Evolutionary conservation across 352 stramenopile species (phyloP), one percentile per base, ranked within the genome.

Genomic region (Pythium myriotylum): DNA sequence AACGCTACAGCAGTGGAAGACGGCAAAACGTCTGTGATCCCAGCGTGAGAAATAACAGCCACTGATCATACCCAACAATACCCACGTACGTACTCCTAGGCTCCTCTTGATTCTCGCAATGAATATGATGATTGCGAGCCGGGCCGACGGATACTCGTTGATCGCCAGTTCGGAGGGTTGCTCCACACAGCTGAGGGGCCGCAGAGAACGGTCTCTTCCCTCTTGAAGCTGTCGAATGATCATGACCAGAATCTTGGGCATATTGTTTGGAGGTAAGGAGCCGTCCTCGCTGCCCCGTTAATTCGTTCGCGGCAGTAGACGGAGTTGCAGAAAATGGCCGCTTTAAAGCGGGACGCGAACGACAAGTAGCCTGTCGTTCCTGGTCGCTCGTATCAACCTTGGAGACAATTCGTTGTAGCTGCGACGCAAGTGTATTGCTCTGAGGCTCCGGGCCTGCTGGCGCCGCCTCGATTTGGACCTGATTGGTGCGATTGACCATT

Each of bases 141-240:
- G n/a, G n/a, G n/a, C n/a, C n/a, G n/a, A n/a, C n/a, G n/a, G n/a
- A n/a, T n/a, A n/a, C n/a, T n/a, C n/a, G n/a, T n/a, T n/a, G n/a
- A n/a, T n/a, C n/a, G n/a, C n/a, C n/a, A n/a, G n/a, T n/a, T 35
- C 58, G 58, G n/a, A 22, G 58, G 22, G 40, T 54, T 2, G 27
- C 47, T 10, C 49, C 29, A 5, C 41, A 33, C 3, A 59, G 29
- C 1, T 39, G 54, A 22, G 62, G n/a, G 10, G 54, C 32, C 1
- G 62, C 54, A 7, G 62, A 69, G 39, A 60, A 63, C 24, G 62
- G 62, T 17, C 62, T 47, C 29, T 59, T 59, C 13, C 24, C 20
- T 1, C 53, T 45, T 13, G 59, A 27, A 12, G 24, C 24, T 1
- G 51, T 2, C 4, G 29, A 4, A 4, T 46, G 3, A 14, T n/a